Evolutionary conservation across 768 basidiomycete species (phyloP).

Genomic region (Trametes gibbosa): DNA sequence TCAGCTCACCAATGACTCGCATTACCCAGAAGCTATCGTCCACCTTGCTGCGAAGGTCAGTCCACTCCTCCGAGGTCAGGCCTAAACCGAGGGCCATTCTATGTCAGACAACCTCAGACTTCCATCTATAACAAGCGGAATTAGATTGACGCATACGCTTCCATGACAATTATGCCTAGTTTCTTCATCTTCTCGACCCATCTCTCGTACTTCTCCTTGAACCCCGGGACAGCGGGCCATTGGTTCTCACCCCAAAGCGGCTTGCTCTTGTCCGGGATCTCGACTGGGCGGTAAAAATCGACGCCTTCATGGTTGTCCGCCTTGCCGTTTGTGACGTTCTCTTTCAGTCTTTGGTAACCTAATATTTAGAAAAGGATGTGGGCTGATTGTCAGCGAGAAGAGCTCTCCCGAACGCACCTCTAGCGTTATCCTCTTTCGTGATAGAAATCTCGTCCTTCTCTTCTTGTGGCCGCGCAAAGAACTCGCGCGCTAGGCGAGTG

Average conservation of each 20-base stretch:
- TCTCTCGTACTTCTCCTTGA: slow-evolving; percentile 59
- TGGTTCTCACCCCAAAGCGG: slow-evolving; percentile 85
- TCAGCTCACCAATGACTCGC: slow-evolving; percentile 69
- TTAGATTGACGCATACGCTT: slow-evolving; percentile 56
- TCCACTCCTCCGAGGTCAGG: slow-evolving; percentile 69
- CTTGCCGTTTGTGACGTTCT: slow-evolving; percentile 85
- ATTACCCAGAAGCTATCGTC: slow-evolving; percentile 90
- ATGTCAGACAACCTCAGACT: neutral
- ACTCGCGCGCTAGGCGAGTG: slow-evolving; percentile 58
- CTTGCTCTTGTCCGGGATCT: slow-evolving; percentile 63
- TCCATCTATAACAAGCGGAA: neutral
- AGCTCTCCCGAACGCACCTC: slow-evolving; percentile 50
- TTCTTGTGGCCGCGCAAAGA: slow-evolving; percentile 65
- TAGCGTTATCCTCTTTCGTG: slow-evolving; percentile 63
- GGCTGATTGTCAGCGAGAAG: neutral
- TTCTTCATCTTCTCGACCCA: slow-evolving; percentile 88
- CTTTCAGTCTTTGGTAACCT: slow-evolving; percentile 81
- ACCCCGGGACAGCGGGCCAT: slow-evolving; percentile 66
- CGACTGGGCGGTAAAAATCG: slow-evolving; percentile 77
- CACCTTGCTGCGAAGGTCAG: slow-evolving; percentile 61
- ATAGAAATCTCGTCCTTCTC: slow-evolving; percentile 66
- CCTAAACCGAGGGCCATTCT: slow-evolving; percentile 85
- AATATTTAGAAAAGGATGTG: neutral
- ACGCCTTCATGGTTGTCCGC: slow-evolving; percentile 84
- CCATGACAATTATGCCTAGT: slow-evolving; percentile 80